Evolutionary conservation across 345 rosid genomes (phyloP).

Genomic region (Raphanus raphanistrum): DNA sequence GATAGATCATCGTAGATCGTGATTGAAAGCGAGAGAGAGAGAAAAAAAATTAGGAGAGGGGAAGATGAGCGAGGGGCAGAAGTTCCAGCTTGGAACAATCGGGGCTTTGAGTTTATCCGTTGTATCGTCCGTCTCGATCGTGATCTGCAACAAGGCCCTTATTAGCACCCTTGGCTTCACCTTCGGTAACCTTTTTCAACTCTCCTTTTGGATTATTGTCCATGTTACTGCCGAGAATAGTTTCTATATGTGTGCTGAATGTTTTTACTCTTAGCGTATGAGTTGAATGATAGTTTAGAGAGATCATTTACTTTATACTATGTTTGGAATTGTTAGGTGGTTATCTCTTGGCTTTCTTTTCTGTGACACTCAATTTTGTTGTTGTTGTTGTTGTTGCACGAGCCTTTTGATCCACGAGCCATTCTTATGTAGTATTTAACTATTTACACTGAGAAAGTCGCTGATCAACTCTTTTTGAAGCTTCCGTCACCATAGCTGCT

Average conservation of each 20-base stretch:
- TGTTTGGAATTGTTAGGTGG: background rate
- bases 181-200: slow-evolving; percentile 53
- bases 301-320: slow-evolving; percentile 11
- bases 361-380: no score
- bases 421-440: background rate
- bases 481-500: background rate
- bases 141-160: slow-evolving; percentile 98
- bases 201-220: slow-evolving; percentile 5
- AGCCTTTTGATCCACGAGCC: no score
- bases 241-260: background rate
- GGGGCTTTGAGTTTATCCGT: slow-evolving; percentile 96
- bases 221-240: background rate
- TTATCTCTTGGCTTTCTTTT: no score
- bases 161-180: slow-evolving; percentile 94
- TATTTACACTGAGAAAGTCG: background rate
- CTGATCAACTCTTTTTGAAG: slow-evolving; percentile 1
- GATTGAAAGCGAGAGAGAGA: slow-evolving; percentile 43
- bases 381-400: no score
- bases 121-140: slow-evolving; percentile 94
- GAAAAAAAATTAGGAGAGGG: background rate
- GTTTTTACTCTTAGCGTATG: background rate
- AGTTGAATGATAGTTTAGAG: background rate
- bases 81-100: slow-evolving; percentile 90
- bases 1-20: slow-evolving; percentile 47
- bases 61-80: slow-evolving; percentile 84